Conservation (phyloP, 805 yeast genomes). For the Lachancea fermentati region DNA sequence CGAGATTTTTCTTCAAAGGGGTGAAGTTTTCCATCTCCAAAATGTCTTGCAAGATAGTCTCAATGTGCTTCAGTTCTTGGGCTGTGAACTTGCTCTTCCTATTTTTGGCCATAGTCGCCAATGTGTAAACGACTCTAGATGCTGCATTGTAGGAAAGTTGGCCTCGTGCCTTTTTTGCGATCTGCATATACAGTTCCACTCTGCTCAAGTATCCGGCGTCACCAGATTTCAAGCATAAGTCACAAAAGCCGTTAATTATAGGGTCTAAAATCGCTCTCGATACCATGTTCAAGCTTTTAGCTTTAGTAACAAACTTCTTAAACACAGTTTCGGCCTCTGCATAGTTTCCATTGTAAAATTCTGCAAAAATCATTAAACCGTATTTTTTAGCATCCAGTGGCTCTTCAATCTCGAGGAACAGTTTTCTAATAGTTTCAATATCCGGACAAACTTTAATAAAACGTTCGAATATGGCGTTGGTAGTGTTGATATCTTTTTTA, state of each 20-base stretch:
- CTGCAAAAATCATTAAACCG: conserved; percentile 23
- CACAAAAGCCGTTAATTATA: conserved; percentile 18
- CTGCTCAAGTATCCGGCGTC: conserved; percentile 15
- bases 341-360: conserved; percentile 20
- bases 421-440: conserved; percentile 16
- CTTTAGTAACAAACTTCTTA: conserved; percentile 16
- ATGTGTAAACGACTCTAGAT: conserved; percentile 12
- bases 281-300: conserved; percentile 2
- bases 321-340: conserved; percentile 22
- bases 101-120: conserved; percentile 12
- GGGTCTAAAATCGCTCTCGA: conserved; percentile 16
- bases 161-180: conserved; percentile 16
- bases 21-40: conserved; percentile 10
- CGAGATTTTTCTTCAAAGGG: conserved; percentile 14
- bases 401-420: conserved; percentile 17
- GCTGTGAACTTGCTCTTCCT: conserved; percentile 10
- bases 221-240: conserved; percentile 12
- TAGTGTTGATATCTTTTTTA: conserved; percentile 11
- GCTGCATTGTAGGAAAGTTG: conserved; percentile 10
- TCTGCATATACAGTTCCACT: conserved; percentile 14
- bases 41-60: conserved; percentile 11
- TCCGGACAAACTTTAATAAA: conserved; percentile 20
- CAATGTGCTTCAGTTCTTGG: conserved; percentile 9
- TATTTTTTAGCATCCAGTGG: conserved; percentile 19
- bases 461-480: conserved; percentile 15